phyloP scores from a whole-genome alignment of 805 yeast genomes.

The Starmerella bombi region DNA sequence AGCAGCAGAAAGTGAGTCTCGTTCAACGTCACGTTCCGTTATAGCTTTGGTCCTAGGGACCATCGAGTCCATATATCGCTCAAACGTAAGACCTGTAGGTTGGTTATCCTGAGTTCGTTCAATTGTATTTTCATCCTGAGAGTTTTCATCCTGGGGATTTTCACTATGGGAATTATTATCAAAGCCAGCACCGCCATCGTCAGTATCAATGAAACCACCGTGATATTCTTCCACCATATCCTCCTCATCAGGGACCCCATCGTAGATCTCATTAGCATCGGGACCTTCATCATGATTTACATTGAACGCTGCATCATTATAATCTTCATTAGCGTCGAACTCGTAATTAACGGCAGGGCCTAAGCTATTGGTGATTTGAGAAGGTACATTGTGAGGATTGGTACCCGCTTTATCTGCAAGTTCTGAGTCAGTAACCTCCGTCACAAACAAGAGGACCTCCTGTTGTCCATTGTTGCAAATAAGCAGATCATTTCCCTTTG shows the following conservation, averaged over 20 bases:
- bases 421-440: constrained; percentile 12
- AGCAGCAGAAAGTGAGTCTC: no score
- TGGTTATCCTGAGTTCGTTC: no score
- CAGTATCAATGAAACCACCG: background rate
- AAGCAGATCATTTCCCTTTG: constrained; percentile 17
- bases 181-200: background rate
- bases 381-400: no score
- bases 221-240: background rate
- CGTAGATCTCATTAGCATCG: no score
- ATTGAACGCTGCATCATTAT: background rate
- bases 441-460: constrained; percentile 11
- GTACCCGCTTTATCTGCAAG: no score
- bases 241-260: background rate
- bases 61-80: background rate
- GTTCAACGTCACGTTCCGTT: no score
- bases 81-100: background rate
- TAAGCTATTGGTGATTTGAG: no score
- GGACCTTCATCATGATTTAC: background rate
- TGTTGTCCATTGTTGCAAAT: constrained; percentile 11
- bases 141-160: no score
- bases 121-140: no score
- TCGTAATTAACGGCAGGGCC: no score
- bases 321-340: no score
- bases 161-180: background rate
- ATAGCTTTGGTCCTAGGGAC: background rate